A percentile compares a stretch with the other conserved stretches of the same genome.
These are phyloP conservation scores for Imleria badia DNA, from an alignment of 768 basidiomycete species.

Conservation along the genomic window DNA sequence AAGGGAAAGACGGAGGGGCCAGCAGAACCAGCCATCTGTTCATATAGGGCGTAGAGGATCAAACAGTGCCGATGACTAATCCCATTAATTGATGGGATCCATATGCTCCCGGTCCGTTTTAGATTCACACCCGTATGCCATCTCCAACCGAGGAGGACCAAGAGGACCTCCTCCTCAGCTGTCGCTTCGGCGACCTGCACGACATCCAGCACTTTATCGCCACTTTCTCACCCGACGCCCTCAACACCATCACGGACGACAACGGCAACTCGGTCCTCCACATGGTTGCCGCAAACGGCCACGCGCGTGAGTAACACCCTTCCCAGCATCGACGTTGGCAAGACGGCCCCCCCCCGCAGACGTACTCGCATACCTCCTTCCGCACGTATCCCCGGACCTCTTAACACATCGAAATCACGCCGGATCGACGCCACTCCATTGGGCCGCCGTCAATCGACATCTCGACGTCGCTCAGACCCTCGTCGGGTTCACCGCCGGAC, in stretches of 20 bases:
- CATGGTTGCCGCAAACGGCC: conserved; percentile 89
- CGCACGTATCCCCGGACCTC: conserved; percentile 52
- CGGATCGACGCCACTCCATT: conserved; percentile 85
- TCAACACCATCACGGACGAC: conserved; percentile 61
- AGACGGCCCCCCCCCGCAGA: conserved; percentile 56
- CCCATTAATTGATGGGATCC: too few relatives aligned
- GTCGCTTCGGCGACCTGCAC: conserved; percentile 85
- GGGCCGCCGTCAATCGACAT: conserved; percentile 87
- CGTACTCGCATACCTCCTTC: conserved; percentile 70
- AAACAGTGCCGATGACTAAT: not conserved
- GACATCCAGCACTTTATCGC: conserved; percentile 69
- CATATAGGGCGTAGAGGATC: not conserved
- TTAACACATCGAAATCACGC: conserved; percentile 64
- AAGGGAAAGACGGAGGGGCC: too few relatives aligned
- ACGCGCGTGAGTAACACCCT: conserved; percentile 55
- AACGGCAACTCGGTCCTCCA: conserved; percentile 80
- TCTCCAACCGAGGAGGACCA: conserved; percentile 43
- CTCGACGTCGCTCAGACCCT: conserved; percentile 59
- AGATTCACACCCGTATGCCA: too few relatives aligned
- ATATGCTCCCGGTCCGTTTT: too few relatives aligned
- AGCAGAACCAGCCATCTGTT: too few relatives aligned
- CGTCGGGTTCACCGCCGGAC: conserved; percentile 54
- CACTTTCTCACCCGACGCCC: conserved; percentile 49
- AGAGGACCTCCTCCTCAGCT: conserved; percentile 77
- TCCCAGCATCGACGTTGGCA: conserved; percentile 27